Conservation (phyloP, 164 flowering plant species). For the Platanus orientalis region DNA sequence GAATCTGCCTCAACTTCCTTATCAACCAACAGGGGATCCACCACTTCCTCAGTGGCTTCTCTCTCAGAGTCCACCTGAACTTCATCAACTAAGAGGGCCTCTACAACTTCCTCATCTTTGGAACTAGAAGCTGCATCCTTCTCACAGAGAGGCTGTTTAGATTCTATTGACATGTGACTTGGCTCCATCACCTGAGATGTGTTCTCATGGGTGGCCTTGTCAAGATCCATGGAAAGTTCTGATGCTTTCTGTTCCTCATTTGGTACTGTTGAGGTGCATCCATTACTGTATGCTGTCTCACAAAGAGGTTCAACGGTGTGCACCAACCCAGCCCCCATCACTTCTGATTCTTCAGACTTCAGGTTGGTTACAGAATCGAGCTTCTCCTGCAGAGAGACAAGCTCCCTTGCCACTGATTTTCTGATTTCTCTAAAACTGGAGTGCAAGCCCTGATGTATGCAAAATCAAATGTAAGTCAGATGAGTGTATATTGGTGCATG, state of each 20-base stretch:
- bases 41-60: background rate
- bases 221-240: background rate
- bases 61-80: background rate
- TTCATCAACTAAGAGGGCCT: background rate
- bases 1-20: background rate
- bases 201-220: background rate
- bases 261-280: background rate
- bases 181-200: background rate
- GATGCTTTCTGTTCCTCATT: background rate
- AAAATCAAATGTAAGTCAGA: background rate
- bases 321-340: background rate
- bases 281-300: background rate
- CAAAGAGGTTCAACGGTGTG: background rate
- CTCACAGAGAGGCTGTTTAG: background rate
- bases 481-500: too few species aligned
- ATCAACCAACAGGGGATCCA: background rate
- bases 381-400: slow-evolving; percentile 56
- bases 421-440: slow-evolving; percentile 51
- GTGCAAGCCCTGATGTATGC: slow-evolving; percentile 48
- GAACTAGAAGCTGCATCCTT: background rate
- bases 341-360: slow-evolving; percentile 4
- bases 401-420: slow-evolving; percentile 71
- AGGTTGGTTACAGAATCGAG: slow-evolving; percentile 36
- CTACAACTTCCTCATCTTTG: background rate
- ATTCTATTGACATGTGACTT: background rate